Evolutionary conservation across 352 stramenopile genomes (phyloP), one percentile per base, ranked within the genome.

Genomic region (Pythium aphanidermatum): DNA sequence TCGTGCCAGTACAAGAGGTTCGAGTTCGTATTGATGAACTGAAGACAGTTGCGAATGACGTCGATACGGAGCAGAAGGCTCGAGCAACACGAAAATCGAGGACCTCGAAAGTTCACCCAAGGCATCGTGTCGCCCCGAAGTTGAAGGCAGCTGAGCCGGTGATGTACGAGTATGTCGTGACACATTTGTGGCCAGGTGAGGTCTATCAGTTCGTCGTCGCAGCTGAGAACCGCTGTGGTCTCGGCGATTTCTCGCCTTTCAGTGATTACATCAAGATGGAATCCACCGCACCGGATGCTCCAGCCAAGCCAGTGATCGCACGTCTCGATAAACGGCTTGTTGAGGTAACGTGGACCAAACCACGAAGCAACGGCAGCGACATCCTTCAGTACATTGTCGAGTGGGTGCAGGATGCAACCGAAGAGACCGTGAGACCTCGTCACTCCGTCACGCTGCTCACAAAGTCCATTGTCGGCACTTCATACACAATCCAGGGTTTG

Each of bases 191-290:
- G 64, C 49, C 78, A 12, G 78, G 78, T 2, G 74, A 84, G 35
- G 70, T 90, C 14, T 90, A 90, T 35, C 74, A 87, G 39, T 90
- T 90, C 37, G 61, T 74, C 14, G 68, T 79, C 14, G 78, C 74
- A 10, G 72, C 73, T 20, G 68, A 78, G 28, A 90, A 90, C 42
- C 68, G 73, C 1, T 87, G 78, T 28, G 78, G 74, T 4, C 16
- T 81, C 0, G 74, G 60, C 4, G 64, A 70, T 21, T 87, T 85
- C 45, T 86, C 70, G n/a, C 58, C 58, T 2, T 49, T 77, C 32
- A 85, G 69, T 14, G 74, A 86, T 47, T 90, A 86, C 25, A 55
- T 87, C 38, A 82, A 82, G 34, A 90, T 84, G 69, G 58, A 80
- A 34, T 71, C 68, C 17, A 81, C 56, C 13, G 75, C 62, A 0